Evolutionary conservation across 176 grass and related monocot species (phyloP), one percentile per base, ranked within the genome.

Genomic region (Eremochloa ophiuroides): DNA sequence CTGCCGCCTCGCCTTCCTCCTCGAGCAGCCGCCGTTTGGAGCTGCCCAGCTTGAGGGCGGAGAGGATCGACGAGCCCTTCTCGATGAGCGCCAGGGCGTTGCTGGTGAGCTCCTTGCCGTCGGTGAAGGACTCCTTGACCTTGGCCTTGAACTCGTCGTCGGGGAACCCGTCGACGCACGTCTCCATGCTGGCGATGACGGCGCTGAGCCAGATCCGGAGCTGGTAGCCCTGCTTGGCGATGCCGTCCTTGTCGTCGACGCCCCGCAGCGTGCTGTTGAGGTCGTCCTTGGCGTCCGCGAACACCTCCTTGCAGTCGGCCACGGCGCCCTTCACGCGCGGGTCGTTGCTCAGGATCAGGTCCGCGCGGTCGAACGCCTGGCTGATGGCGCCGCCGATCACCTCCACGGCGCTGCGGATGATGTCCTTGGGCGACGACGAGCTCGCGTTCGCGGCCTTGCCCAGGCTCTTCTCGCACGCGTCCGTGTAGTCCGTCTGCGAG

Each of bases 151-250:
- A 83, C 2, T 93, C 88, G 9, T 87, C 95, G n/a, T 90, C 90
- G 46, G 95, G 93, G 82, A 98, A 98, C 0, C 92, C 92, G 1
- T 98, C 95, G 50, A 98, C 76, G 90, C 95, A 98, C 14, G 95
- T 93, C 83, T 94, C 95, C 71, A 93, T 90, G 82, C 91, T 34
- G 46, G 92, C 78, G 59, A 93, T 69, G 31, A 91, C 92, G 0
- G 92, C 92, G 87, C 95, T 98, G 3, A 98, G 88, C 95, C 92
- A 94, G 26, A 90, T 50, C 48, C 81, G 69, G 10, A 98, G 88
- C 81, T 92, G 84, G 80, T 83, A 85, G 2, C 37, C 59, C 62
- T 89, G 61, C 59, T 82, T 79, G 44, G 85, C 5, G 56, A 92
- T 14, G 75, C 75, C 80, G 16, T 90, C 85, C 39, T 88, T 75